Percentiles rank a stretch among this genome's conserved stretches.
phyloP scores from a whole-genome alignment of 768 basidiomycete genomes.

The Lanmaoa rubissima region DNA sequence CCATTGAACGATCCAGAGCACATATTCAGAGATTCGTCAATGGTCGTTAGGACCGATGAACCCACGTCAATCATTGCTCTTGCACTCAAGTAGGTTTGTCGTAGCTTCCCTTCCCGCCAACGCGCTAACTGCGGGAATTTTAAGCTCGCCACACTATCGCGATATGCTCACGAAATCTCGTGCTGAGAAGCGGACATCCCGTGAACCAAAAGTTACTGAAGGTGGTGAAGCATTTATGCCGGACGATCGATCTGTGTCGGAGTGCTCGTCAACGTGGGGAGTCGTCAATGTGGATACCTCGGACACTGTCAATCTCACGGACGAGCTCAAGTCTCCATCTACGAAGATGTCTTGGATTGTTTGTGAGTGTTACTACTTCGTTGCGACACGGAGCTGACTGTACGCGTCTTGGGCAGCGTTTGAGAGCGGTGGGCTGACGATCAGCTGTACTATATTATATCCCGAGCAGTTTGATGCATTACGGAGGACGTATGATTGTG shows the following conservation, averaged over 20 bases:
- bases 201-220: constrained; percentile 56
- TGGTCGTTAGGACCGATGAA: constrained; percentile 95
- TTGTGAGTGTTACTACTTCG: constrained; percentile 44
- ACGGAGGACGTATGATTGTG: constrained; percentile 89
- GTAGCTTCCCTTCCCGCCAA: neutral
- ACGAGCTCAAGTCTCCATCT: constrained; percentile 72
- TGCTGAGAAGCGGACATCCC: constrained; percentile 68
- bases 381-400: constrained; percentile 3
- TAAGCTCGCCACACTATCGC: constrained; percentile 77
- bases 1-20: constrained; percentile 82
- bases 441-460: constrained; percentile 92
- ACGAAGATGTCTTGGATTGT: constrained; percentile 82
- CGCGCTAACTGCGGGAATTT: constrained; percentile 1
- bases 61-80: constrained; percentile 98
- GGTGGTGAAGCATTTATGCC: constrained; percentile 90
- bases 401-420: constrained; percentile 53
- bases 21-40: constrained; percentile 90
- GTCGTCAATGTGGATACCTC: constrained; percentile 79
- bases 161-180: constrained; percentile 77
- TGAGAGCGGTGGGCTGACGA: constrained; percentile 84
- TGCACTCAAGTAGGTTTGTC: constrained; percentile 68
- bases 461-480: constrained; percentile 97
- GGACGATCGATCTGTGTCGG: constrained; percentile 77
- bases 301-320: constrained; percentile 67
- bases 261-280: constrained; percentile 89